phyloP scores from a whole-genome alignment of 306 rosid genomes.

The Castanospermum australe region DNA sequence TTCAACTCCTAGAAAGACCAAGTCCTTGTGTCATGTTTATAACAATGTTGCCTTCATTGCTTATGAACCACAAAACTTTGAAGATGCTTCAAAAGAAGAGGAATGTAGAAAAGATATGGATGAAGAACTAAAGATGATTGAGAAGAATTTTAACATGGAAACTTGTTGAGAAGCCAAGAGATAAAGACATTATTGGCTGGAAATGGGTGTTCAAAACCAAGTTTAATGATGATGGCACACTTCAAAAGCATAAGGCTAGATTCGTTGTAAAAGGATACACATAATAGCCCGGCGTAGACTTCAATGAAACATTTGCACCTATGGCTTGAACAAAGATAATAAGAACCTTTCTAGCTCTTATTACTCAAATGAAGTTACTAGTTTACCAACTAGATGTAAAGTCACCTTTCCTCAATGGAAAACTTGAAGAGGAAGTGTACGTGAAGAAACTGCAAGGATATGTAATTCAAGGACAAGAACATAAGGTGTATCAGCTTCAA shows the following conservation, averaged over 20 bases:
- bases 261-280: neutral
- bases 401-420: neutral
- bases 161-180: no score
- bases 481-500: neutral
- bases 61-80: no score
- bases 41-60: no score
- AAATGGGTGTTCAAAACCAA: neutral
- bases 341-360: neutral
- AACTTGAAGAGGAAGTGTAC: neutral
- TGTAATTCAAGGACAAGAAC: neutral
- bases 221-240: neutral
- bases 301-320: neutral
- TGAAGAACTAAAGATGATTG: neutral
- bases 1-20: no score
- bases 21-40: no score
- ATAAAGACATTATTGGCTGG: neutral
- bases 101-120: neutral
- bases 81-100: no score
- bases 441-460: neutral
- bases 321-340: neutral
- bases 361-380: neutral
- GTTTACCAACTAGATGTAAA: neutral
- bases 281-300: no score
- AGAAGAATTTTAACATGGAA: no score
- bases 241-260: neutral